Evolutionary conservation across 306 rosid genomes (phyloP), one percentile per base, ranked within the genome.

Genomic region (Sophora flavescens): DNA sequence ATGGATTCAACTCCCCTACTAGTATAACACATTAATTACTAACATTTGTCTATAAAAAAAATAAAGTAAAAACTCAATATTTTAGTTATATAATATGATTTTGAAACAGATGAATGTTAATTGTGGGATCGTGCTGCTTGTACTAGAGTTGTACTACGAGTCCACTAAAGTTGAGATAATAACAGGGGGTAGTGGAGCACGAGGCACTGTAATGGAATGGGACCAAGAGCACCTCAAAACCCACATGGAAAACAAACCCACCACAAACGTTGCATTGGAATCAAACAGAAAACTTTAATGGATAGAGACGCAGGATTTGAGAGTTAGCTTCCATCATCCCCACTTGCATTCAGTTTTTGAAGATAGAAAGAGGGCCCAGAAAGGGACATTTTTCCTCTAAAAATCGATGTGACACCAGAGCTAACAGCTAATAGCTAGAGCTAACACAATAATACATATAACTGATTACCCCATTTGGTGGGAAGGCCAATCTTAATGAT

Each of bases 271-370:
- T 45, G 45, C 62, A 42, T 61, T 60, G 67, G 28, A 51, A 82
- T 74, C 70, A 77, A 69, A 68, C 76, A 63, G 3, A 58, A 38
- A 66, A 38, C 30, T 14, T 74, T 59, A 75, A 69, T 54, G 28
- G 84, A 84, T 72, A 74, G 84, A 79, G 85, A 88, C 80, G 42
- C 18, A n/a, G 72, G 82, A 78, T 45, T 54, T 78, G 47, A 79
- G 81, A 72, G 81, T 85, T 77, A 36, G 83, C 83, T 82, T 75
- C 66, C 66, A 80, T 83, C 81, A 77, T 77, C 83, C 35, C 74
- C 77, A 58, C 77, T 66, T 57, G 78, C 76, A 78, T 45, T 63
- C 78, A 68, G n/a, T 72, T 81, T 66, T 58, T 62, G 6, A 58
- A 72, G 71, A 70, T 44, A 6, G 61, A 18, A 33, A 45, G 17